Percentiles rank a stretch among this genome's conserved stretches.
phyloP scores from a whole-genome alignment of 2,329 filamentous ascomycete genomes.

The Celoporthe dispersa region DNA sequence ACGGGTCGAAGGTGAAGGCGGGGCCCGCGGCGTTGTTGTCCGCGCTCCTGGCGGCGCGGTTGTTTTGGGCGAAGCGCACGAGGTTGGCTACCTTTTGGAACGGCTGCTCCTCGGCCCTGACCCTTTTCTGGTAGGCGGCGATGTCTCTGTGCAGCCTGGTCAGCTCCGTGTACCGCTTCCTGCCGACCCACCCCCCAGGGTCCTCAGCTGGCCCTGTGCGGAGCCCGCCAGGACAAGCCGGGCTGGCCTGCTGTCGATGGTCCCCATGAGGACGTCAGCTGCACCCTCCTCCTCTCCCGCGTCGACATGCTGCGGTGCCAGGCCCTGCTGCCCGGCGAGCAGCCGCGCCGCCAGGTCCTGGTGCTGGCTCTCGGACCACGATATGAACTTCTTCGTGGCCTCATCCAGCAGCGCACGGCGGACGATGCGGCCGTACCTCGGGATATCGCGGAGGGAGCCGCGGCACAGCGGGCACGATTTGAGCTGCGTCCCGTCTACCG shows the following conservation, averaged over 20 bases:
- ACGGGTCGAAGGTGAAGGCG: slow-evolving; percentile 39
- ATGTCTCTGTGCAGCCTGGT: slow-evolving; percentile 33
- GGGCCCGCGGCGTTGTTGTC: no score
- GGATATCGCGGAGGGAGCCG: slow-evolving; percentile 59
- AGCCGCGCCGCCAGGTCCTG: slow-evolving; percentile 40
- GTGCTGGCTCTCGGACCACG: slow-evolving; percentile 48
- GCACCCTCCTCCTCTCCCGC: not conserved
- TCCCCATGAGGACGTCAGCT: not conserved
- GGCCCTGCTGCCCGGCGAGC: slow-evolving; percentile 29
- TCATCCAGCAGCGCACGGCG: slow-evolving; percentile 65
- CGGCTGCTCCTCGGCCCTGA: slow-evolving; percentile 51
- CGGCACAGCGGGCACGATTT: slow-evolving; percentile 64
- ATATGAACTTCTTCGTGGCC: slow-evolving; percentile 66
- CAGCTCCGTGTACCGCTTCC: slow-evolving; percentile 23
- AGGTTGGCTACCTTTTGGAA: slow-evolving; percentile 52
- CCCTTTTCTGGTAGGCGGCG: slow-evolving; percentile 31
- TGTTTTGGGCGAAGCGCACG: slow-evolving; percentile 42
- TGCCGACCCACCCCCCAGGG: slow-evolving; percentile 15
- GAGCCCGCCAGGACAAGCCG: not conserved
- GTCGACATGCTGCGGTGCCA: no score
- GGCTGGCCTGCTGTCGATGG: not conserved
- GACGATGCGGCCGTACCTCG: slow-evolving; percentile 66
- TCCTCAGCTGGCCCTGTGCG: not conserved
- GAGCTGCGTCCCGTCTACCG: slow-evolving; percentile 45
- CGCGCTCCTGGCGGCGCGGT: no score